Evolutionary conservation across 2,329 filamentous ascomycete species (phyloP).

Genomic region (Fusarium decemcellulare): DNA sequence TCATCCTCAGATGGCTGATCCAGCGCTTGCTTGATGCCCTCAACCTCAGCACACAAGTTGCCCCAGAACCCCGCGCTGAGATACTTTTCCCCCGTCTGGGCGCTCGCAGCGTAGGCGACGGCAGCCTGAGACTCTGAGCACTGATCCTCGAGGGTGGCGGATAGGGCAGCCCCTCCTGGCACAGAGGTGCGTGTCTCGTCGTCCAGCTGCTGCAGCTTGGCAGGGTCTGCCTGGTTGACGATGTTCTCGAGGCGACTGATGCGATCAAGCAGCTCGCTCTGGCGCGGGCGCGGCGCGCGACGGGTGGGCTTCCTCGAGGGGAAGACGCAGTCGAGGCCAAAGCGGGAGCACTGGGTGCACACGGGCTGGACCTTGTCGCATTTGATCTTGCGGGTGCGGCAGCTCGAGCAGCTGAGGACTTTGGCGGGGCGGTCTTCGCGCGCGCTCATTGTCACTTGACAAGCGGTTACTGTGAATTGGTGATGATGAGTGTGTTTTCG

Average conservation of each 20-base stretch:
- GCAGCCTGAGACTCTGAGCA: constrained; percentile 28
- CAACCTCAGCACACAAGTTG: constrained; percentile 60
- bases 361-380: constrained; percentile 68
- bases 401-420: constrained; percentile 70
- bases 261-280: constrained; percentile 60
- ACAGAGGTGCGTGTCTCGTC: constrained; percentile 16
- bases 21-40: constrained; percentile 59
- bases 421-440: constrained; percentile 44
- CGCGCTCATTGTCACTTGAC: constrained; percentile 36
- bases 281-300: constrained; percentile 56
- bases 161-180: constrained; percentile 6
- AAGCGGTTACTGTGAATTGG: not conserved
- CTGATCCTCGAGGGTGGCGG: constrained; percentile 30
- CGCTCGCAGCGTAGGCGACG: constrained; percentile 39
- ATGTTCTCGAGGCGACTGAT: constrained; percentile 61
- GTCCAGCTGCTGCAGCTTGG: constrained; percentile 45
- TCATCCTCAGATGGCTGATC: constrained; percentile 59
- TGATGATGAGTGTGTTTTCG: not conserved
- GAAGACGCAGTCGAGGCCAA: constrained; percentile 62
- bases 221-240: constrained; percentile 59
- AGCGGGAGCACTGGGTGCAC: constrained; percentile 67
- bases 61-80: constrained; percentile 61
- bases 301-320: constrained; percentile 61
- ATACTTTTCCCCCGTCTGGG: constrained; percentile 49
- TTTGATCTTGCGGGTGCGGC: constrained; percentile 74